Percentiles rank a stretch among this genome's conserved stretches.
Conservation (phyloP, 768 basidiomycete genomes). For the Auricularia sp. region DNA sequence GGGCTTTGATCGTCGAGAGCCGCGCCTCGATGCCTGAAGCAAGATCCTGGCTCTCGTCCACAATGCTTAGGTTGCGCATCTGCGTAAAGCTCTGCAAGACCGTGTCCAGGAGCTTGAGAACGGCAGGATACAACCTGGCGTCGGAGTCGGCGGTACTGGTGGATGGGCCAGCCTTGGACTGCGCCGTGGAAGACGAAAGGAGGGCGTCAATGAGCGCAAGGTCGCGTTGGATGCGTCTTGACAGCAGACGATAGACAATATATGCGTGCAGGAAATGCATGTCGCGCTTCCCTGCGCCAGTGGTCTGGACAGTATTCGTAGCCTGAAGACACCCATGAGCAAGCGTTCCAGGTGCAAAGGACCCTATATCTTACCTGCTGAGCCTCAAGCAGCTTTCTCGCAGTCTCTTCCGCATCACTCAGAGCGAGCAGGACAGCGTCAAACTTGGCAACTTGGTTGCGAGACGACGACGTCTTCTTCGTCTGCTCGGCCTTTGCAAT, state of each 20-base stretch:
- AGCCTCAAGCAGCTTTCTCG: conserved; percentile 69
- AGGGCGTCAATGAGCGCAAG: conserved; percentile 65
- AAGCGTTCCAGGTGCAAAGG: conserved; percentile 2
- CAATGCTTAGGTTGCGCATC: conserved; percentile 71
- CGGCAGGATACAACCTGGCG: conserved; percentile 66
- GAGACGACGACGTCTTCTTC: conserved; percentile 34
- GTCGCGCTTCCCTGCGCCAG: conserved; percentile 46
- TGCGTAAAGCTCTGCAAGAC: conserved; percentile 76
- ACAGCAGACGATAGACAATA: conserved; percentile 78
- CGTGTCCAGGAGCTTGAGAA: conserved; percentile 78
- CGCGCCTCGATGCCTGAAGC: conserved; percentile 69
- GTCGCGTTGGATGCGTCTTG: conserved; percentile 82
- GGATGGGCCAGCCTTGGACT: conserved; percentile 18
- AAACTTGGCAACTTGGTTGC: conserved; percentile 75
- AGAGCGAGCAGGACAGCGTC: conserved; percentile 75
- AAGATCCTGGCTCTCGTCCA: conserved; percentile 82
- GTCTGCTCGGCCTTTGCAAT: conserved; percentile 15
- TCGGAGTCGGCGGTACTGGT: conserved; percentile 44
- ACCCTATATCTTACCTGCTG: conserved; percentile 53
- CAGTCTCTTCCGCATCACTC: conserved; percentile 83
- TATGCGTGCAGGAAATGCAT: conserved; percentile 80
- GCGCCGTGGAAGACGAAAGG: conserved; percentile 27
- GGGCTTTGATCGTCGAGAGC: conserved; percentile 61
- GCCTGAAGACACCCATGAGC: conserved; percentile 1
- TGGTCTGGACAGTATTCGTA: conserved; percentile 17